Base-by-base conservation (phyloP, 208 protist species). In the Trypanosomatidae sp. region DNA sequence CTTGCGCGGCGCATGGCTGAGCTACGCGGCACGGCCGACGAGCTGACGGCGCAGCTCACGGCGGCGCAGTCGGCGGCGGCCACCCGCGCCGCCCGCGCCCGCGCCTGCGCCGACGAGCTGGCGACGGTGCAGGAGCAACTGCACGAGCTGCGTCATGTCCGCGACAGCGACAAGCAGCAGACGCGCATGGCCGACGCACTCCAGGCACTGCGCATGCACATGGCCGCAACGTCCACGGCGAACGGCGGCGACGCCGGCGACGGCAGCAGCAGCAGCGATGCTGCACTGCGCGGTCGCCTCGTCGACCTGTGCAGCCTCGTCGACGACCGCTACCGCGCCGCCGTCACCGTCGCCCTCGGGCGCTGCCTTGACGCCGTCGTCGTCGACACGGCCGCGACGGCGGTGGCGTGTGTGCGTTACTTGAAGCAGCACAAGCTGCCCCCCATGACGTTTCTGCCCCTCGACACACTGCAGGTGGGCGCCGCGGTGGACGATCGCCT, bases 331-430 rank as follows among this genome's bases (percentile, higher is more conserved):
- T 96, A 98, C 67, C 57, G 84, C 27, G 67, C 87, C 37, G 97
- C 97, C 2, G 66, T 98, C 1, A 93, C 95, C 6, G 85, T 98
- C 16, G 93, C 94, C 1, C 70, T 99, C 43, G 97, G 97, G 22
- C 95, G 88, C 30, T 84, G 97, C 33, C 77, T 97, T 28, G 92
- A 99, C 38, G 89, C 96, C 0, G 74, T 99, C 44, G 86, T 99
- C 10, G 94, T 98, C 5, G 96, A 99, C 38, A 95, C 67, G 7
- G 80, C 90, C 16, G 66, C 85, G 20, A 77, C 80, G 1, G 95
- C 96, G 0, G 79, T 91, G 25, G 78, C 76, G 26, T 98, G 96
- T 61, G 93, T 99, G 33, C 54, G 83, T 38, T 98, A 98, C 62
- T 46, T 99, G 18, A 97, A 96, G 53, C 92, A 97, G 50, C 85